Percentiles rank a stretch among this genome's conserved stretches.
Evolutionary conservation across 306 rosid genomes (phyloP).

Genomic region (Vachellia collinsii): DNA sequence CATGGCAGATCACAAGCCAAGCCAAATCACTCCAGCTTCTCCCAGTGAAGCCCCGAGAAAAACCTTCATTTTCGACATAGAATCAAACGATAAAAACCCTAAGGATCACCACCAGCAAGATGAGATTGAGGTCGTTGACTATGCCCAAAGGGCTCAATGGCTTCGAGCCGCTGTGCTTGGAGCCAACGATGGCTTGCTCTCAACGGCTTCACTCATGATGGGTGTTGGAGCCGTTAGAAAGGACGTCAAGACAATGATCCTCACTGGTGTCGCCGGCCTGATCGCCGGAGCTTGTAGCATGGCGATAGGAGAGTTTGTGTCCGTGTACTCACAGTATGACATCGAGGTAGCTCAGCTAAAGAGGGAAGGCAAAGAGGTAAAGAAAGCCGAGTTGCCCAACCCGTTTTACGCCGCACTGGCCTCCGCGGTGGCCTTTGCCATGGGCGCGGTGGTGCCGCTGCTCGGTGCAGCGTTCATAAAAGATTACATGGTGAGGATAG

Average conservation of each 20-base stretch:
- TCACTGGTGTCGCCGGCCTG: constrained; percentile 46
- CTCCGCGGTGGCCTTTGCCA: constrained; percentile 37
- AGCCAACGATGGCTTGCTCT: constrained; percentile 52
- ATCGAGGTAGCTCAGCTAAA: constrained; percentile 44
- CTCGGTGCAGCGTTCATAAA: constrained; percentile 41
- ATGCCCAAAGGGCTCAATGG: constrained; percentile 49
- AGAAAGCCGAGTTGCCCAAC: constrained; percentile 41
- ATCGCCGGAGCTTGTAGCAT: constrained; percentile 50
- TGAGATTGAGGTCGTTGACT: constrained; percentile 35
- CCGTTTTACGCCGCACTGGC: constrained; percentile 41
- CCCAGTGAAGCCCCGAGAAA: not conserved
- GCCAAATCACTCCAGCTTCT: not conserved
- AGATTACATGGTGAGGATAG: constrained; percentile 45
- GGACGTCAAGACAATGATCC: constrained; percentile 47
- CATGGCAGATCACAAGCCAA: constrained; percentile 34
- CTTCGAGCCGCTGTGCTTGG: constrained; percentile 50
- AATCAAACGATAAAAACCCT: not conserved
- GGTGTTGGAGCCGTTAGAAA: constrained; percentile 48
- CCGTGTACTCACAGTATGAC: constrained; percentile 50
- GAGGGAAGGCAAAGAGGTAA: constrained; percentile 4
- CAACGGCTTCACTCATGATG: constrained; percentile 50
- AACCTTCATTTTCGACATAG: constrained; percentile 1
- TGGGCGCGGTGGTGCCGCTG: constrained; percentile 44
- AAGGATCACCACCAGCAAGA: not conserved
- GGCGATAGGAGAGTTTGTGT: constrained; percentile 55